These are phyloP conservation scores for Trypanosoma melophagium DNA, from an alignment of 208 protist genomes.

Conservation along the genomic window DNA sequence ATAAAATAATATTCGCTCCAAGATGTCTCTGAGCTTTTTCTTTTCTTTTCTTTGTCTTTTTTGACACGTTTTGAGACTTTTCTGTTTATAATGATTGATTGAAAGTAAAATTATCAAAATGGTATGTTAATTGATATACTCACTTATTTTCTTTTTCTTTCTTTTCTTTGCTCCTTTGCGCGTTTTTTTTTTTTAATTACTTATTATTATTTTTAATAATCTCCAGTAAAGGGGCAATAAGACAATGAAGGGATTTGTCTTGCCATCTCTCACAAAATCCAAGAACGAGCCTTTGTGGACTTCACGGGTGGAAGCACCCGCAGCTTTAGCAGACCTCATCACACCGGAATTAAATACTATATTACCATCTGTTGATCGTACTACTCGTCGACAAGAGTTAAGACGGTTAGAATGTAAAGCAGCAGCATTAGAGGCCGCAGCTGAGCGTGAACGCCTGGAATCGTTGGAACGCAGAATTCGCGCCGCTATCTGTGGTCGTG, in stretches of 20 bases:
- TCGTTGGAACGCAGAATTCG: slow-evolving; percentile 18
- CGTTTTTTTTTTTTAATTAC: not conserved
- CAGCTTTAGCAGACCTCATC: not conserved
- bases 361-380: slow-evolving; percentile 9
- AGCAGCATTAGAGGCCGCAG: slow-evolving; percentile 3
- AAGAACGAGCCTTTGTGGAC: not conserved
- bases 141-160: not conserved
- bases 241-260: slow-evolving; percentile 22
- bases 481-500: slow-evolving; percentile 11
- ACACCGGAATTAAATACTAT: not conserved
- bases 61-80: no score
- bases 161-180: not conserved
- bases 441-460: slow-evolving; percentile 12
- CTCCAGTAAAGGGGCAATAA: not conserved
- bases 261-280: slow-evolving; percentile 15
- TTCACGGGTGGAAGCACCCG: slow-evolving; percentile 15
- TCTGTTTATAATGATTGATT: no score
- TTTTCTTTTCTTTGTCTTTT: no score
- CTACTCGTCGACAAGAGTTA: slow-evolving; percentile 1
- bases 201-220: not conserved
- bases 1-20: no score
- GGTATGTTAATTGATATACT: no score
- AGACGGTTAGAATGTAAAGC: slow-evolving; percentile 4
- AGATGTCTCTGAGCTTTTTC: no score
- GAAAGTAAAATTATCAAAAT: no score